Percentiles rank a stretch among this genome's conserved stretches.
These are phyloP conservation scores for Chlorella sp. DNA, from an alignment of 139 green algal species.

Conservation along the genomic window DNA sequence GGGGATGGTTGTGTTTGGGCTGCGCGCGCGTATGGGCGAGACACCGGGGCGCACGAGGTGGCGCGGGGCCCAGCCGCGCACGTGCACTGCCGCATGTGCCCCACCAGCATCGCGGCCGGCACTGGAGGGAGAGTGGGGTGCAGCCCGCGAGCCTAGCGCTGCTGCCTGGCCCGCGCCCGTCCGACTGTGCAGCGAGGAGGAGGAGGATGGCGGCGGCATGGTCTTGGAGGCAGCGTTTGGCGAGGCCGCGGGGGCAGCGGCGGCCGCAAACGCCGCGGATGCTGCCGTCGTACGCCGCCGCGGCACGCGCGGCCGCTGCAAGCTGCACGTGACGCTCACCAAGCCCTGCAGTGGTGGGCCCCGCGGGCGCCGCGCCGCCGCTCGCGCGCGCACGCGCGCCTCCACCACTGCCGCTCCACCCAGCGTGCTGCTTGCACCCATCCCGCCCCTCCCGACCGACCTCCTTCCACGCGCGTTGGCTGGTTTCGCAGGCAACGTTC, in stretches of 20 bases:
- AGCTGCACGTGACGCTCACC: background rate
- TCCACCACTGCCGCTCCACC: background rate
- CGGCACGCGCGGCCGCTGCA: constrained; percentile 8
- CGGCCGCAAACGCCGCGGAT: too few relatives aligned
- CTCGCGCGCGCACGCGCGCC: background rate
- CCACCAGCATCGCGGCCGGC: constrained; percentile 13
- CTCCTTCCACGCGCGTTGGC: background rate
- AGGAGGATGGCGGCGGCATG: background rate
- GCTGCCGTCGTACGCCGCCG: background rate
- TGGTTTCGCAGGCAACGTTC: constrained; percentile 13
- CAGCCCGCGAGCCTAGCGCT: too few relatives aligned
- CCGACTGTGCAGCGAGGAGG: background rate
- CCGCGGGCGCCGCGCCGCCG: background rate
- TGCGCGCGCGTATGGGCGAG: background rate
- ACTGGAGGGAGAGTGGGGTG: constrained; percentile 10
- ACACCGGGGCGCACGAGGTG: background rate
- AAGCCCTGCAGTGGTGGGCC: background rate
- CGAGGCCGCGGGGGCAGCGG: background rate
- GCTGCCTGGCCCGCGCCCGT: background rate
- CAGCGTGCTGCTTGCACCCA: background rate
- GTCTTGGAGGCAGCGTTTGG: background rate
- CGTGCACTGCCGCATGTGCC: background rate
- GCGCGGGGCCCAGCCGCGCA: background rate
- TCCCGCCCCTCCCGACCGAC: background rate
- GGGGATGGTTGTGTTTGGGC: background rate